Percentiles rank a stretch among this genome's conserved stretches.
phyloP scores from a whole-genome alignment of 768 basidiomycete species.

The Rhizopogon vinicolor region DNA sequence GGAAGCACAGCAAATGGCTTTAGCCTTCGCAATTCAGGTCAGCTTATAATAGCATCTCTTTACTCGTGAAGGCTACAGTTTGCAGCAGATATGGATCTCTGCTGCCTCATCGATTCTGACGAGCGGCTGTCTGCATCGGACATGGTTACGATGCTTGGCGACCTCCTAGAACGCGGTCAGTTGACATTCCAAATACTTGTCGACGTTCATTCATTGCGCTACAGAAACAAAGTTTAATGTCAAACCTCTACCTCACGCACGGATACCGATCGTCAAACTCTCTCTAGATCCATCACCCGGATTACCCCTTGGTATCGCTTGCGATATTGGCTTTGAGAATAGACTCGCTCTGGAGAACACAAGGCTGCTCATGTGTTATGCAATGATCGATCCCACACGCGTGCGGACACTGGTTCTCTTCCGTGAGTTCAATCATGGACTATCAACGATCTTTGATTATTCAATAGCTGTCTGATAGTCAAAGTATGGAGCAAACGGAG shows the following conservation, averaged over 20 bases:
- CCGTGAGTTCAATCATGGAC: constrained; percentile 57
- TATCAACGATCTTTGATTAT: constrained; percentile 2
- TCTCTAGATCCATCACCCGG: constrained; percentile 84
- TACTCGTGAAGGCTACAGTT: constrained; percentile 8
- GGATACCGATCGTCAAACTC: constrained; percentile 98
- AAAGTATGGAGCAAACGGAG: constrained; percentile 99
- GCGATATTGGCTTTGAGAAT: constrained; percentile 99
- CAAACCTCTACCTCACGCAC: constrained; percentile 92
- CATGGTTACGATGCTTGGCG: constrained; percentile 91
- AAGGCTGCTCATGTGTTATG: constrained; percentile 92
- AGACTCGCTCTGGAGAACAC: constrained; percentile 97
- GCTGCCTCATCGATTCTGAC: constrained; percentile 89
- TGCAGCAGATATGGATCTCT: constrained; percentile 91
- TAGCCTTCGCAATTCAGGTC: constrained; percentile 93
- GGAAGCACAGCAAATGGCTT: constrained; percentile 97
- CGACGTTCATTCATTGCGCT: constrained; percentile 9
- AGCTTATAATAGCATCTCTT: constrained; percentile 14
- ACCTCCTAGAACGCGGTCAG: constrained; percentile 89
- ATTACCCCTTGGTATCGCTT: constrained; percentile 84
- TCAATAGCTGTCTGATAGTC: constrained; percentile 44
- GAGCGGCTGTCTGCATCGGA: constrained; percentile 78
- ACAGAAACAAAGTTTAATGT: constrained; percentile 94
- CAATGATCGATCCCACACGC: constrained; percentile 92
- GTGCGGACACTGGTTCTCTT: constrained; percentile 94
- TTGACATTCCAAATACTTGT: constrained; percentile 12